These are phyloP conservation scores for Puccinia horiana DNA, from an alignment of 1,284 basidiomycete genomes.

Conservation along the genomic window DNA sequence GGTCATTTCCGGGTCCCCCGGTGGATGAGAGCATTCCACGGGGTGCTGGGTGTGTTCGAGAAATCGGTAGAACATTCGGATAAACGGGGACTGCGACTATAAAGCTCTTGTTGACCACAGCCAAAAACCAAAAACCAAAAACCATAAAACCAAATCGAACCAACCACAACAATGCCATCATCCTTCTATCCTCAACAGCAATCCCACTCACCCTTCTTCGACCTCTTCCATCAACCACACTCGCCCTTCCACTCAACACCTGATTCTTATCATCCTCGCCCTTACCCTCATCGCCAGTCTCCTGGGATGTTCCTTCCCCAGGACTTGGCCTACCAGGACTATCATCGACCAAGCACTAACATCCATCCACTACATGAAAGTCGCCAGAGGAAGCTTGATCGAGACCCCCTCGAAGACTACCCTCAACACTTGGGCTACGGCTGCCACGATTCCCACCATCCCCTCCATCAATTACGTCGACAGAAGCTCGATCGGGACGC, in stretches of 20 bases:
- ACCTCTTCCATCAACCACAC: background rate
- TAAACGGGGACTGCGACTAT: background rate
- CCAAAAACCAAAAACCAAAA: background rate
- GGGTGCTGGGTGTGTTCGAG: background rate
- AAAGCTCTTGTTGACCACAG: background rate
- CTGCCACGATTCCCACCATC: background rate
- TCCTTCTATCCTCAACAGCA: slow-evolving; percentile 26
- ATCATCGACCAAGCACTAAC: background rate
- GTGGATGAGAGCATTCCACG: background rate
- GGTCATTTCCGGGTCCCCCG: no score
- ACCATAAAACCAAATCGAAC: background rate
- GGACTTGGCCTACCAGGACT: background rate
- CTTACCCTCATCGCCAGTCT: background rate
- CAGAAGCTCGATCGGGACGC: background rate
- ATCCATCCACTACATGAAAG: background rate
- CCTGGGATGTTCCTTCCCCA: background rate
- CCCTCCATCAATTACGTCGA: slow-evolving; percentile 7
- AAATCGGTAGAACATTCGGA: slow-evolving; percentile 14
- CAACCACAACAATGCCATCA: background rate
- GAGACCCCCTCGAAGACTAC: background rate
- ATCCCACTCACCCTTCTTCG: background rate
- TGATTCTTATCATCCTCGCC: background rate
- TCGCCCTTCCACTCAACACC: background rate
- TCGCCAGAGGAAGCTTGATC: background rate
- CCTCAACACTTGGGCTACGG: background rate